phyloP scores from a whole-genome alignment of 345 rosid genomes.

The Geranium brycei region DNA sequence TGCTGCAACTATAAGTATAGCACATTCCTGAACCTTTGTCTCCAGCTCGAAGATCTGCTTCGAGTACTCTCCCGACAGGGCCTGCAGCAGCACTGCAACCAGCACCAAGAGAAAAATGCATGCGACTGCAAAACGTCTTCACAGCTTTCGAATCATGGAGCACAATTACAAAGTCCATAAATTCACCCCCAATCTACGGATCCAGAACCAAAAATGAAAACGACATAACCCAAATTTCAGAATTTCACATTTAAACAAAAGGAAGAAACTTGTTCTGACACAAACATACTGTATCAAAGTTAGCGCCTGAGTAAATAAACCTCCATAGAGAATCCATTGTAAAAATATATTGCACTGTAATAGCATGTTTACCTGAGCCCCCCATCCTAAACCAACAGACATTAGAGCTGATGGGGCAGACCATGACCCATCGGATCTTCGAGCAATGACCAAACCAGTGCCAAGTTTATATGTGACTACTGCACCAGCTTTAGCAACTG shows the following conservation, averaged over 20 bases:
- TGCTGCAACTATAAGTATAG: slow-evolving; percentile 92
- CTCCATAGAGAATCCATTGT: not conserved
- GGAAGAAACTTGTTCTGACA: not conserved
- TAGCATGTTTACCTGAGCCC: slow-evolving; percentile 68
- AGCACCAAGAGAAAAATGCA: slow-evolving; percentile 94
- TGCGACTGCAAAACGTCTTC: slow-evolving; percentile 87
- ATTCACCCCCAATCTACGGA: slow-evolving; percentile 77
- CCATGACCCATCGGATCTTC: slow-evolving; percentile 87
- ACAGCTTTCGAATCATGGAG: slow-evolving; percentile 85
- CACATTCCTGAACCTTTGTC: slow-evolving; percentile 86
- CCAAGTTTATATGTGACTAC: slow-evolving; percentile 68
- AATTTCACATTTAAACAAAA: not conserved
- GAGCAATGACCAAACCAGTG: slow-evolving; percentile 75
- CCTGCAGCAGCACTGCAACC: slow-evolving; percentile 99
- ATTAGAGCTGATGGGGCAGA: slow-evolving; percentile 89
- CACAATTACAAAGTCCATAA: slow-evolving; percentile 86
- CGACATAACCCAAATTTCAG: not conserved
- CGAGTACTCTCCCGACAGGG: slow-evolving; percentile 90
- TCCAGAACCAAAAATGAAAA: slow-evolving; percentile 1
- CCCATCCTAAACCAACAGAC: slow-evolving; percentile 91
- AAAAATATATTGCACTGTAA: not conserved
- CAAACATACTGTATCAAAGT: not conserved
- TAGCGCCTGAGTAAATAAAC: not conserved
- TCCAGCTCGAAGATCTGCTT: slow-evolving; percentile 93
- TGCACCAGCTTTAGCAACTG: slow-evolving; percentile 88